Evolutionary conservation across 805 yeast genomes (phyloP), one percentile per base, ranked within the genome.

Genomic region (Schizosaccharomyces lindneri): DNA sequence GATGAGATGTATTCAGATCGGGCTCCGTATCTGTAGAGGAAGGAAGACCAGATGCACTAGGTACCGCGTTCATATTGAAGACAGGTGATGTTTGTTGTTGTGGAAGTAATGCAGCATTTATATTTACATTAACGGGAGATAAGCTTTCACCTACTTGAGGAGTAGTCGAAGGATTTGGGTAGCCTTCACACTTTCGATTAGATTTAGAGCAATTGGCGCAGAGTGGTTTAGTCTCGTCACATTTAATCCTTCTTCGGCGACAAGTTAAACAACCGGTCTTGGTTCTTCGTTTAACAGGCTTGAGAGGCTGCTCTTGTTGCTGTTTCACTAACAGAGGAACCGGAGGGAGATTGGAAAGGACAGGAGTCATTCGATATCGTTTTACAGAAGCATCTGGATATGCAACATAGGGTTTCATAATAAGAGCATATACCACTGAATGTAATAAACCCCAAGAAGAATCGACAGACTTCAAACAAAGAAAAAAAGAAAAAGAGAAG

Each of bases 161-260:
- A 19, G 21, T 5, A 13, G 51, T 24, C 21, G 36, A 21, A 24
- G 36, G 36, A 5, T 24, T 29, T 27, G 60, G 67, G 59, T 65
- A 65, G 55, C 67, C 67, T n/a, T 65, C 63, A 59, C 67, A 65
- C 46, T 61, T 64, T 21, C 67, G 64, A 41, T 65, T 65, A 3
- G 65, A 63, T 55, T 67, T 67, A 4, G 64, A 41, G 62, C 69
- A 67, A 63, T 81, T 79, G 43, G 75, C 73, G 68, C 86, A 82
- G 41, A 77, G 77, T 1, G 86, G 86, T 62, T 76, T 76, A 48
- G 75, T 77, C 68, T 80, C 84, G 67, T 82, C 85, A 70, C 86
- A 82, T 67, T 81, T 82, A 73, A 81, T 79, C 69, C 82, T 82
- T 55, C 85, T 74, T 63, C 79, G 79, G 61, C 85, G 77, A 66